Percentiles rank a stretch among this genome's conserved stretches.
These are phyloP conservation scores for Leccinum subgranulosum DNA, from an alignment of 768 basidiomycete species.

Conservation along the genomic window DNA sequence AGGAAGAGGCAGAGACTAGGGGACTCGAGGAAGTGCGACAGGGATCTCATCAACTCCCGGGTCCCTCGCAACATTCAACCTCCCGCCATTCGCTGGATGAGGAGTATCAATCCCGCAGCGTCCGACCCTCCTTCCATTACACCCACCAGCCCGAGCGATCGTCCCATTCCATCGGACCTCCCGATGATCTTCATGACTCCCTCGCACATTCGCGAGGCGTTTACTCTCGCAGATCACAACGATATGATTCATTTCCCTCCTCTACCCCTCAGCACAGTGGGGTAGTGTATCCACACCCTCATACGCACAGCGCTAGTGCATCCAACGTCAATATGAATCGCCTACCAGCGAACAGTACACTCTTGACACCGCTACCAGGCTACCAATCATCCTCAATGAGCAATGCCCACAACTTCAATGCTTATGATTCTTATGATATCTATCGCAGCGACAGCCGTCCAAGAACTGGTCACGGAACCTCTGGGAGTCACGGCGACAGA, in stretches of 20 bases:
- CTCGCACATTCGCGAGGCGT: slow-evolving; percentile 14
- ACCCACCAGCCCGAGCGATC: slow-evolving; percentile 26
- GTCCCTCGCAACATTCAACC: slow-evolving; percentile 18
- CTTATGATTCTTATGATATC: slow-evolving; percentile 34
- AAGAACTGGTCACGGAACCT: slow-evolving; percentile 38
- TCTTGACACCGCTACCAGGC: slow-evolving; percentile 67
- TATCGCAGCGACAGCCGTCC: slow-evolving; percentile 40
- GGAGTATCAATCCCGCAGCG: slow-evolving; percentile 18
- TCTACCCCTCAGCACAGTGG: slow-evolving; percentile 14
- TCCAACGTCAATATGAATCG: slow-evolving; percentile 32
- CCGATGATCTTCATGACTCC: slow-evolving; percentile 22
- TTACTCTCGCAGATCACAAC: slow-evolving; percentile 27
- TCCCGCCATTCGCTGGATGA: slow-evolving; percentile 27
- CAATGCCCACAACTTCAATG: slow-evolving; percentile 8
- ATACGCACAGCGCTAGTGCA: slow-evolving; percentile 22
- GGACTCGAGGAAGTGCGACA: slow-evolving; percentile 15
- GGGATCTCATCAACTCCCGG: slow-evolving; percentile 17
- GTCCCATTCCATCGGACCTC: slow-evolving; percentile 1
- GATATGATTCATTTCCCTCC: slow-evolving; percentile 22
- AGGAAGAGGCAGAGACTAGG: slow-evolving; percentile 50
- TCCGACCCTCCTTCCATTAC: slow-evolving; percentile 23
- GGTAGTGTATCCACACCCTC: slow-evolving; percentile 22
- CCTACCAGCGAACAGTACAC: slow-evolving; percentile 61
- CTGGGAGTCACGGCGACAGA: slow-evolving; percentile 23
- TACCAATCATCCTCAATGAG: slow-evolving; percentile 45